These are phyloP conservation scores for Zygoascus hellenicus DNA, from an alignment of 1,139 yeast genomes.

Conservation along the genomic window DNA sequence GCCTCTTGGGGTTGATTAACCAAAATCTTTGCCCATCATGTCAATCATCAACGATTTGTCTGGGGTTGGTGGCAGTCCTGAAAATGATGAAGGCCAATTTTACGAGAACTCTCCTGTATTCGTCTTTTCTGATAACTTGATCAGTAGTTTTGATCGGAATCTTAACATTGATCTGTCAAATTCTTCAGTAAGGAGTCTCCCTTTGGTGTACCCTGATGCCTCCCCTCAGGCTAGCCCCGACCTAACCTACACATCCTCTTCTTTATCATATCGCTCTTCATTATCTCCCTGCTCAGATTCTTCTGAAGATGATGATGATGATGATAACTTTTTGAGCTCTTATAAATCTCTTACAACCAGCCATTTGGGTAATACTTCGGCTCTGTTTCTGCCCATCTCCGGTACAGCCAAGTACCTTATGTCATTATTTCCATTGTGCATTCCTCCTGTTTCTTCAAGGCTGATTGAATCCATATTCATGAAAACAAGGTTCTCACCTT, in stretches of 20 bases:
- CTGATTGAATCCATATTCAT: conserved; percentile 14
- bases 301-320: conserved; percentile 1
- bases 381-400: not conserved
- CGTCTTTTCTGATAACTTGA: no score
- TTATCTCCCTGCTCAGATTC: not conserved
- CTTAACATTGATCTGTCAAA: no score
- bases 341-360: not conserved
- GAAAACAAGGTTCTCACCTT: conserved; percentile 11
- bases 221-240: not conserved
- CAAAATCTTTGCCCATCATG: no score
- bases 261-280: conserved; percentile 1
- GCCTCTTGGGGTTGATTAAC: no score
- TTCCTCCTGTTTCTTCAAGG: conserved; percentile 15
- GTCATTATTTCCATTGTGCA: conserved; percentile 15
- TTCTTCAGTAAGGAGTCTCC: no score
- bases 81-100: no score
- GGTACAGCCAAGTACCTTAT: conserved; percentile 13
- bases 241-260: not conserved
- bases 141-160: no score
- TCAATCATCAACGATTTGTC: no score
- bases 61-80: no score
- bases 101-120: no score
- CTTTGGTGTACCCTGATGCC: not conserved
- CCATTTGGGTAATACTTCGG: not conserved
- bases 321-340: not conserved